Evolutionary conservation across 164 flowering plant genomes (phyloP).

Genomic region (Tetrastigma voinierianum): DNA sequence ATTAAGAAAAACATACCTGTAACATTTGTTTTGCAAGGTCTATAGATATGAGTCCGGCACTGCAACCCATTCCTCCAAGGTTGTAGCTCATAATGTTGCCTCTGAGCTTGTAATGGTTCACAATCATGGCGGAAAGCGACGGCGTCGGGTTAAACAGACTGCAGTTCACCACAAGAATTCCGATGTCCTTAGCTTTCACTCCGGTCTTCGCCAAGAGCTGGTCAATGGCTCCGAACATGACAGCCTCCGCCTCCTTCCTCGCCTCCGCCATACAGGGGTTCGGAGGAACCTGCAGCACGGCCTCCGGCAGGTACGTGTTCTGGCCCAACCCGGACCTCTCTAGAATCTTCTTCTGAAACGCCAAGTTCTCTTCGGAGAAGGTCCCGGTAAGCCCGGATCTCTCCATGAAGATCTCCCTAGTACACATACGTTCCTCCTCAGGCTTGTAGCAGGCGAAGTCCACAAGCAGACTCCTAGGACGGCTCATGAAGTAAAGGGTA

Average conservation of each 20-base stretch:
- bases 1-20: conserved; percentile 40
- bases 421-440: conserved; percentile 26
- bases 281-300: conserved; percentile 51
- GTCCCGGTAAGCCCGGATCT: conserved; percentile 31
- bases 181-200: conserved; percentile 74
- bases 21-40: conserved; percentile 88
- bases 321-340: conserved; percentile 83
- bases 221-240: conserved; percentile 86
- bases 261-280: conserved; percentile 83
- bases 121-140: conserved; percentile 71
- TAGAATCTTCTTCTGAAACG: conserved; percentile 62
- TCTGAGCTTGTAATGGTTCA: conserved; percentile 78
- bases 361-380: conserved; percentile 56
- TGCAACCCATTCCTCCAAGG: conserved; percentile 93
- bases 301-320: conserved; percentile 64
- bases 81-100: conserved; percentile 67
- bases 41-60: conserved; percentile 82
- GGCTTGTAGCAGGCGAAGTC: conserved; percentile 81
- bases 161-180: conserved; percentile 75
- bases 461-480: conserved; percentile 61
- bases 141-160: conserved; percentile 81
- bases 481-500: conserved; percentile 56
- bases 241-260: conserved; percentile 71
- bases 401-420: conserved; percentile 55
- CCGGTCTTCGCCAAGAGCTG: conserved; percentile 63